Evolutionary conservation across 2,329 filamentous ascomycete genomes (phyloP).

Genomic region (Dactylellina parvicollis): DNA sequence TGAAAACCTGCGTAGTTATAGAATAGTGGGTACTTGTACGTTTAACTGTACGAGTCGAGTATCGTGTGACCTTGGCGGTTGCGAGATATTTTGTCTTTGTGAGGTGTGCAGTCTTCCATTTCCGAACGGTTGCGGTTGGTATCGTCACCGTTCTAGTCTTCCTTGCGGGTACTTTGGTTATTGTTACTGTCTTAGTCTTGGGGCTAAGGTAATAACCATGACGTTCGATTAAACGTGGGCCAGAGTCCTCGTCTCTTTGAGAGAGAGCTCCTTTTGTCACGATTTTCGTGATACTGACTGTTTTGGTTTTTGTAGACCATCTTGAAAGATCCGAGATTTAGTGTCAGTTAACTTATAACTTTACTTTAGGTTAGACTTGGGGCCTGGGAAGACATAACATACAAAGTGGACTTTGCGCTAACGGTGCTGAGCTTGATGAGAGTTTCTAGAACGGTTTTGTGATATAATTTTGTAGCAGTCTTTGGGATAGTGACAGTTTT

Average conservation of each 20-base stretch:
- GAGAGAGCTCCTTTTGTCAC: background rate
- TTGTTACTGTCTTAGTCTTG: background rate
- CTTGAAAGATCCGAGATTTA: background rate
- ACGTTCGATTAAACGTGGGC: no score
- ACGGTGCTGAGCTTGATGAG: background rate
- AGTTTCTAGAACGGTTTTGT: background rate
- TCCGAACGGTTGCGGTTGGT: background rate
- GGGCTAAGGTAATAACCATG: no score
- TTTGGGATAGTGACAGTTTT: background rate
- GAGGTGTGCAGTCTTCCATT: background rate
- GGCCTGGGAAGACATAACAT: background rate
- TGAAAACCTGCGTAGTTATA: background rate
- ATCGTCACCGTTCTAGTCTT: background rate
- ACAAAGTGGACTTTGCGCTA: background rate
- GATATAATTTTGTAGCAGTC: background rate
- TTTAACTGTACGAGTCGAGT: background rate
- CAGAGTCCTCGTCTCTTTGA: no score
- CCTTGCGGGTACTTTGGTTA: background rate
- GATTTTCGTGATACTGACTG: background rate
- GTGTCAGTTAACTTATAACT: background rate
- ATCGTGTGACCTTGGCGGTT: background rate
- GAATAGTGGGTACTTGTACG: conserved; percentile 1
- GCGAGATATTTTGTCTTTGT: background rate
- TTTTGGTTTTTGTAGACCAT: background rate
- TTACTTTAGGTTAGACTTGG: background rate